Conservation (phyloP, 2,329 filamentous ascomycete species). For the Fusarium buxicola region DNA sequence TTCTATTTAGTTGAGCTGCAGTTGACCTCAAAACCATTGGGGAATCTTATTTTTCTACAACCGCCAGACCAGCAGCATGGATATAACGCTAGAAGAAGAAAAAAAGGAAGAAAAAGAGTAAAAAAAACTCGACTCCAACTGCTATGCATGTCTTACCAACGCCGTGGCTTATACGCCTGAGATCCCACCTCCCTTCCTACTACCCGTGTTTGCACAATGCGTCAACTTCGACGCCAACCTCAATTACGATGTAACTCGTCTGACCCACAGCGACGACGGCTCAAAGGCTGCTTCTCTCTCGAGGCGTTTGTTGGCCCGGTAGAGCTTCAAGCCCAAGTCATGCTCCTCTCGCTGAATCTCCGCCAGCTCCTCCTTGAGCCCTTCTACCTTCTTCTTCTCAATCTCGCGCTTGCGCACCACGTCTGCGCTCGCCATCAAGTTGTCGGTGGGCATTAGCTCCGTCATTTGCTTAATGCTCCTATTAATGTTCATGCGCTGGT, state of each 20-base stretch:
- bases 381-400: slow-evolving; percentile 74
- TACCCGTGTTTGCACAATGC: slow-evolving; percentile 16
- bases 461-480: slow-evolving; percentile 81
- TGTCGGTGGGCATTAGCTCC: slow-evolving; percentile 79
- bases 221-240: not conserved
- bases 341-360: slow-evolving; percentile 82
- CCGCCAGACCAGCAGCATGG: slow-evolving; percentile 25
- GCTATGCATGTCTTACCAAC: slow-evolving; percentile 43
- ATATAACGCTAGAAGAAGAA: slow-evolving; percentile 21
- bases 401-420: slow-evolving; percentile 67
- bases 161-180: slow-evolving; percentile 35
- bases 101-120: slow-evolving; percentile 26
- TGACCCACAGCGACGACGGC: slow-evolving; percentile 80
- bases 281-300: slow-evolving; percentile 75
- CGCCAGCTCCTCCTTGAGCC: slow-evolving; percentile 73
- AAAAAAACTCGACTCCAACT: slow-evolving; percentile 33
- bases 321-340: slow-evolving; percentile 79
- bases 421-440: slow-evolving; percentile 73
- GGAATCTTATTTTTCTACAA: slow-evolving; percentile 27
- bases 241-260: slow-evolving; percentile 74
- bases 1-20: slow-evolving; percentile 25
- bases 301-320: slow-evolving; percentile 79
- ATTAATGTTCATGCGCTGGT: slow-evolving; percentile 77
- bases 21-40: slow-evolving; percentile 20
- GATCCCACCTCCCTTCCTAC: slow-evolving; percentile 11